A percentile compares a stretch with the other conserved stretches of the same genome.
Conservation (phyloP, 1,284 basidiomycete genomes). For the Takashimella koratensis region DNA sequence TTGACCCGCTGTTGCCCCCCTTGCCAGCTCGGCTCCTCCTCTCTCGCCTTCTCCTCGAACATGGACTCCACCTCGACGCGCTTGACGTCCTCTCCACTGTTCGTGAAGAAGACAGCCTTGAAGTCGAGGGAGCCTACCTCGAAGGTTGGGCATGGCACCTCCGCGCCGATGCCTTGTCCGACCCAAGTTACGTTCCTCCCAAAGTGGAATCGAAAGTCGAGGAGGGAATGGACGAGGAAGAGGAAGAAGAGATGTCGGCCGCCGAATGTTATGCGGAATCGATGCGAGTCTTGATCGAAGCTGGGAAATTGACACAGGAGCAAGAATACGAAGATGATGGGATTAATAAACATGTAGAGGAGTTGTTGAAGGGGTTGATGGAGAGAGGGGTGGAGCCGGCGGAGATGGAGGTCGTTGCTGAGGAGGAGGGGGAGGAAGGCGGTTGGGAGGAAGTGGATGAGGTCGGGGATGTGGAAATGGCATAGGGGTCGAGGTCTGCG, state of each 20-base stretch:
- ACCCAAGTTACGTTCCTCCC: constrained; percentile 15
- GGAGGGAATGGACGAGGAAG: constrained; percentile 46
- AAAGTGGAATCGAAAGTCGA: neutral
- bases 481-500: constrained; percentile 52
- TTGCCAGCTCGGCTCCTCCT: constrained; percentile 70
- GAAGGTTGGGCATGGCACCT: constrained; percentile 91
- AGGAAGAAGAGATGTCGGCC: constrained; percentile 60
- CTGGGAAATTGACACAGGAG: constrained; percentile 66
- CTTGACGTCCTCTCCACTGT: constrained; percentile 73
- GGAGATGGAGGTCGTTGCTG: constrained; percentile 34
- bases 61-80: constrained; percentile 65
- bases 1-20: constrained; percentile 67
- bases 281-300: constrained; percentile 76
- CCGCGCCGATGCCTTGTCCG: constrained; percentile 44
- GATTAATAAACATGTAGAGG: constrained; percentile 70
- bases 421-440: constrained; percentile 52
- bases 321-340: constrained; percentile 73
- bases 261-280: constrained; percentile 77
- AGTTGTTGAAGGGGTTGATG: constrained; percentile 68
- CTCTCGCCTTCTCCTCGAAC: constrained; percentile 79
- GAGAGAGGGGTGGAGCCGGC: constrained; percentile 65
- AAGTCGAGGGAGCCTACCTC: constrained; percentile 91
- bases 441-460: constrained; percentile 55
- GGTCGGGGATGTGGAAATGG: constrained; percentile 56
- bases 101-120: constrained; percentile 77